Conservation (phyloP, 805 yeast genomes). For the Myxozyma geophila region DNA sequence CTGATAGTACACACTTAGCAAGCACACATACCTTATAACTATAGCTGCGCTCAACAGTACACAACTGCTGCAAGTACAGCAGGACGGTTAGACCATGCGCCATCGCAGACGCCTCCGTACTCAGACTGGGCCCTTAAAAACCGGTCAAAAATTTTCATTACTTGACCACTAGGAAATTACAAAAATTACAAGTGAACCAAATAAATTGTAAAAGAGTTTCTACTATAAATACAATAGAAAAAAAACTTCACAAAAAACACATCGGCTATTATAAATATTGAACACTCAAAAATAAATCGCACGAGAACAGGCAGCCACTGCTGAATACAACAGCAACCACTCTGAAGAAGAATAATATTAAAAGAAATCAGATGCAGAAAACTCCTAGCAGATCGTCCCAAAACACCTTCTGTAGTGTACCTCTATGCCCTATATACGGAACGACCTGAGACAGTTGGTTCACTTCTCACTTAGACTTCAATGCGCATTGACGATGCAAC, state of each 20-base stretch:
- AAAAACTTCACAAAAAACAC: neutral
- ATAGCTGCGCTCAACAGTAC: too few relatives aligned
- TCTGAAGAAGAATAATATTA: neutral
- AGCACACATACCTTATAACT: too few relatives aligned
- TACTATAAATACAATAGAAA: neutral
- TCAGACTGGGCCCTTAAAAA: too few relatives aligned
- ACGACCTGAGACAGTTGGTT: neutral
- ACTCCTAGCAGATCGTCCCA: constrained; percentile 16
- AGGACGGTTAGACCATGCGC: too few relatives aligned
- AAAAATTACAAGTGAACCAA: neutral
- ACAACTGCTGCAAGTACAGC: too few relatives aligned
- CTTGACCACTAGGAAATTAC: neutral
- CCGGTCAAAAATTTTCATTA: neutral
- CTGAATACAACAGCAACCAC: neutral
- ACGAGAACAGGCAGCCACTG: neutral
- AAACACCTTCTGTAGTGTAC: constrained; percentile 4
- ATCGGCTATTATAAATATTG: neutral
- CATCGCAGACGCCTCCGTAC: too few relatives aligned
- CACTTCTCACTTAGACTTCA: neutral
- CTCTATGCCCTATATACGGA: constrained; percentile 9
- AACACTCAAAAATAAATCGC: neutral
- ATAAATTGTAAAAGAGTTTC: neutral
- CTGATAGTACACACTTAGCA: too few relatives aligned
- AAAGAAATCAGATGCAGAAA: constrained; percentile 3
- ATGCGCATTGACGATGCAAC: neutral